phyloP scores from a whole-genome alignment of 106 monocot species.

The Vanilla planifolia region DNA sequence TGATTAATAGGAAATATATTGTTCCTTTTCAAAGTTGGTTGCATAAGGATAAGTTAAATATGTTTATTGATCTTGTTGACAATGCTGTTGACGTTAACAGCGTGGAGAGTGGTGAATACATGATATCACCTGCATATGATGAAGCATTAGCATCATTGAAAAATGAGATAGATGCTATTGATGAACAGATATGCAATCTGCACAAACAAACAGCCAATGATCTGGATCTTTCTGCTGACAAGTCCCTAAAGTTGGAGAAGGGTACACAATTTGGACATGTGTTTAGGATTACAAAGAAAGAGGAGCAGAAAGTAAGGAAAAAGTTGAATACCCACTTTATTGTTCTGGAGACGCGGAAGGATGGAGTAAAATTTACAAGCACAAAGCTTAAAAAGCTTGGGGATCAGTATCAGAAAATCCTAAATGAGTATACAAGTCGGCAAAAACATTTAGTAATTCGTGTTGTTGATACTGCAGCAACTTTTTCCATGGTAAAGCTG shows the following conservation, averaged over 20 bases:
- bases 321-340: slow-evolving; percentile 62
- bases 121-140: slow-evolving; percentile 84
- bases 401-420: slow-evolving; percentile 70
- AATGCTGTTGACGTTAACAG: slow-evolving; percentile 68
- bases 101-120: slow-evolving; percentile 88
- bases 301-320: slow-evolving; percentile 94
- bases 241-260: slow-evolving; percentile 84
- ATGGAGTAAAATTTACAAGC: slow-evolving; percentile 95
- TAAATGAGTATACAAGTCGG: slow-evolving; percentile 59
- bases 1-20: slow-evolving; percentile 60
- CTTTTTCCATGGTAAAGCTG: slow-evolving; percentile 73
- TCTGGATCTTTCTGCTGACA: slow-evolving; percentile 82
- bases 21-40: slow-evolving; percentile 40
- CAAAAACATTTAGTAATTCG: slow-evolving; percentile 73
- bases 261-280: slow-evolving; percentile 91
- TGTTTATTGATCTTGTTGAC: slow-evolving; percentile 77
- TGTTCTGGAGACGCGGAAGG: slow-evolving; percentile 93
- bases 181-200: slow-evolving; percentile 60
- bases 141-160: slow-evolving; percentile 60
- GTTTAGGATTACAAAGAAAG: slow-evolving; percentile 96
- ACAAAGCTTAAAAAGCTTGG: slow-evolving; percentile 82
- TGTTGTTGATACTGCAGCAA: slow-evolving; percentile 65
- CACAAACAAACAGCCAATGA: slow-evolving; percentile 74
- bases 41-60: slow-evolving; percentile 49
- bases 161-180: slow-evolving; percentile 51